Evolutionary conservation across 768 basidiomycete species (phyloP).

Genomic region (Paxillus involutus): DNA sequence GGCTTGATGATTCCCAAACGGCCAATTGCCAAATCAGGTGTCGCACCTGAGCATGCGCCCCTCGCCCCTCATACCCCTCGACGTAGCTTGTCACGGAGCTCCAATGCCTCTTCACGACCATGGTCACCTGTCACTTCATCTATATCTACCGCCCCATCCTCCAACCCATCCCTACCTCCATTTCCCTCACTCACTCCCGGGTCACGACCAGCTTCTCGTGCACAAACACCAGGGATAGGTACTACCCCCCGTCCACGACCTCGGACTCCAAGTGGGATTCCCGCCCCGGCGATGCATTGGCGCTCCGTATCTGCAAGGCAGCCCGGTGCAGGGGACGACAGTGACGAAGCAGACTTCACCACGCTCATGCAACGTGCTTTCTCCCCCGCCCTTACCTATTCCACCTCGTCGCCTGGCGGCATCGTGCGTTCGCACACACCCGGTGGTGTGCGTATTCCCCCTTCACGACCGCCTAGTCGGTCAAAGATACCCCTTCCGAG

Average conservation of each 20-base stretch:
- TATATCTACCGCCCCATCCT: constrained; percentile 65
- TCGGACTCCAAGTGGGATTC: constrained; percentile 80
- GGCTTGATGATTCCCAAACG: constrained; percentile 51
- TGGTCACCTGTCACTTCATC: constrained; percentile 79
- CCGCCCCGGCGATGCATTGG: constrained; percentile 54
- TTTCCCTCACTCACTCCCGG: constrained; percentile 25
- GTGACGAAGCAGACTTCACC: constrained; percentile 43
- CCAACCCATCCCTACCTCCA: constrained; percentile 38
- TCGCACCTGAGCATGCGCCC: constrained; percentile 41
- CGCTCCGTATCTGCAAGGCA: constrained; percentile 49
- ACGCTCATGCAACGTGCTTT: constrained; percentile 58
- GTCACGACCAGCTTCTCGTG: constrained; percentile 49
- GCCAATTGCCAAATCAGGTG: constrained; percentile 44
- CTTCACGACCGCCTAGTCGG: constrained; percentile 74
- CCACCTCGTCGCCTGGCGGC: constrained; percentile 41
- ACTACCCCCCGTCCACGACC: constrained; percentile 67
- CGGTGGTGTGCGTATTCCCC: constrained; percentile 43
- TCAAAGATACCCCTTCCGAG: constrained; percentile 83
- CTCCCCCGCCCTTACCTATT: constrained; percentile 55
- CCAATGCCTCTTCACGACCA: constrained; percentile 75
- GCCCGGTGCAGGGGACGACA: constrained; percentile 45
- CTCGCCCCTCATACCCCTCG: constrained; percentile 52
- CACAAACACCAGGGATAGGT: constrained; percentile 50
- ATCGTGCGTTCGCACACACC: constrained; percentile 39
- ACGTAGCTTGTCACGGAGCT: constrained; percentile 70